Evolutionary conservation across 306 rosid genomes (phyloP).

Genomic region (Quercus dentata): DNA sequence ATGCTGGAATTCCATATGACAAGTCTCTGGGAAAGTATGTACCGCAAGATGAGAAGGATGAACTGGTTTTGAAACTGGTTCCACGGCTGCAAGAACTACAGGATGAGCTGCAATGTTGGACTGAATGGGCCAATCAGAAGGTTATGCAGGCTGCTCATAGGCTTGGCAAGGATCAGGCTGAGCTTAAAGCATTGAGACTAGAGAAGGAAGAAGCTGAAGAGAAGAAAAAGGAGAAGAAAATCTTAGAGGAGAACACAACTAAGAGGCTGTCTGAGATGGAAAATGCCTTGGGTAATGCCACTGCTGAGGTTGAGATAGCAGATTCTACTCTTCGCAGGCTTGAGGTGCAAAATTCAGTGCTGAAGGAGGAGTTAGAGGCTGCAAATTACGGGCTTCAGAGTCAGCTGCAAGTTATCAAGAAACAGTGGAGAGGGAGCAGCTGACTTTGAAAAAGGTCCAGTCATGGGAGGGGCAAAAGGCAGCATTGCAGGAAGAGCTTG

Average conservation of each 20-base stretch:
- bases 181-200: constrained; percentile 48
- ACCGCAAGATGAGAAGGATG: constrained; percentile 48
- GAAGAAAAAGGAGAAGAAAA: constrained; percentile 33
- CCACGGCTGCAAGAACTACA: constrained; percentile 41
- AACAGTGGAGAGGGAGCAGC: constrained; percentile 50
- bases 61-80: constrained; percentile 40
- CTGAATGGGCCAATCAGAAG: constrained; percentile 56
- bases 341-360: constrained; percentile 36
- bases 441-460: constrained; percentile 31
- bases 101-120: constrained; percentile 48
- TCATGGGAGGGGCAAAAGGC: constrained; percentile 38
- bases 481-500: constrained; percentile 47
- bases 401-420: constrained; percentile 31
- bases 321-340: constrained; percentile 22
- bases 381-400: constrained; percentile 38
- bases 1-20: constrained; percentile 52
- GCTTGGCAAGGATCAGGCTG: constrained; percentile 39
- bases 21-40: constrained; percentile 36
- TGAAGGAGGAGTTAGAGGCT: constrained; percentile 38
- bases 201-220: constrained; percentile 39
- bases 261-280: constrained; percentile 62
- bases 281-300: constrained; percentile 45
- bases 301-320: constrained; percentile 37
- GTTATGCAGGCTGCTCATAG: constrained; percentile 56
- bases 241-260: constrained; percentile 42